Evolutionary conservation across 169 alveolate species (phyloP), one percentile per base, ranked within the genome.

Genomic region (Plasmodium fragile): DNA sequence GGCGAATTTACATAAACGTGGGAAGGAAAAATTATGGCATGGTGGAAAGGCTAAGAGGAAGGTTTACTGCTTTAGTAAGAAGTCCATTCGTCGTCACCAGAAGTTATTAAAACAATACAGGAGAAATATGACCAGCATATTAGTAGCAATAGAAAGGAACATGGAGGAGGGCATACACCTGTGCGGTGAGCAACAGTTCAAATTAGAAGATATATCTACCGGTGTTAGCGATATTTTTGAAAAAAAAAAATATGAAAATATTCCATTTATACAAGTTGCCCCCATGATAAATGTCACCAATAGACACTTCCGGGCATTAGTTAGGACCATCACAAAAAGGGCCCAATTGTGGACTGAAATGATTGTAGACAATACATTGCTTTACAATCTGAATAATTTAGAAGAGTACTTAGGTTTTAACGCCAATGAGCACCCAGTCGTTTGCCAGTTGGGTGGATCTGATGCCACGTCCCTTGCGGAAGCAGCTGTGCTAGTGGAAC

Each of bases 241-340:
- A 75, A 45, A 72, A 70, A 36, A 71, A 45, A 80, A 49, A 71
- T 78, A 16, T 52, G 84, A 75, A 34, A 34, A 39, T 13, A 28
- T 18, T 25, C 97, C 97, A 16, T 78, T 95, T 75, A 93, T 98
- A 32, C 97, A 98, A 36, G 98, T 98, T 30, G 99, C 99, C 22
- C 99, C 99, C 30, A 98, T 98, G 99, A 97, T 98, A n/a, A 99
- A 98, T 93, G 98, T 98, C 32, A 96, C 99, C 11, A 97, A 98
- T 73, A 93, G 95, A 32, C 98, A 97, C 82, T 98, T 97, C 96
- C 93, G 99, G 91, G 95, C 95, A 28, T 78, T 83, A 43, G 92
- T 53, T 4, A 79, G 99, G 32, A 93, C 98, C 52, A 84, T 98
- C 32, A 97, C 99, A 18, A 96, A 93, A 82, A 92, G 96, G 77